These are phyloP conservation scores for Amborella trichopoda DNA, from an alignment of 164 flowering plant genomes.

Conservation along the genomic window DNA sequence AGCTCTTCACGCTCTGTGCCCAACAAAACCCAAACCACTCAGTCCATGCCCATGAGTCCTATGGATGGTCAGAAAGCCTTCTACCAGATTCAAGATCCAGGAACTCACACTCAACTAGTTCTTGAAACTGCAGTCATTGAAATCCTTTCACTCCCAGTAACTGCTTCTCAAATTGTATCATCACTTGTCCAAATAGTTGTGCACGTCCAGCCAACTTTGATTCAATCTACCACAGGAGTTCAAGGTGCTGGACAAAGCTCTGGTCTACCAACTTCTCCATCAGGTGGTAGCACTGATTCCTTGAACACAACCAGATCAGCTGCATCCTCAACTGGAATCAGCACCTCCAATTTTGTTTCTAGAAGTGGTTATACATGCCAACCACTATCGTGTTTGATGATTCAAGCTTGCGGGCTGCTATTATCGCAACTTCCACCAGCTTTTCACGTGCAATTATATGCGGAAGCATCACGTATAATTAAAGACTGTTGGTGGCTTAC, in stretches of 20 bases:
- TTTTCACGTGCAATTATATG: conserved; percentile 77
- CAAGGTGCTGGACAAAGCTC: conserved; percentile 57
- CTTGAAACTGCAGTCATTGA: conserved; percentile 95
- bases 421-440: conserved; percentile 94
- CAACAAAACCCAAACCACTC: conserved; percentile 44
- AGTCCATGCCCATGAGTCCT: conserved; percentile 35
- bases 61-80: conserved; percentile 74
- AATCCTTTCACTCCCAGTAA: conserved; percentile 78
- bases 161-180: conserved; percentile 76
- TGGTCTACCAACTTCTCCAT: conserved; percentile 84
- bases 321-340: conserved; percentile 59
- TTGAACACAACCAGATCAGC: conserved; percentile 60
- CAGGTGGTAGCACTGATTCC: conserved; percentile 95
- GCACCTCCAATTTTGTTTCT: conserved; percentile 62
- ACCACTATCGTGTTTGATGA: conserved; percentile 80
- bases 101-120: conserved; percentile 87
- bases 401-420: conserved; percentile 95
- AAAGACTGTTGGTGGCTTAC: conserved; percentile 95
- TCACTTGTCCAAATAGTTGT: conserved; percentile 85
- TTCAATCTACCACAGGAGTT: conserved; percentile 71
- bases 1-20: conserved; percentile 35
- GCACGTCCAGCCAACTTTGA: conserved; percentile 80
- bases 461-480: conserved; percentile 71
- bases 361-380: conserved; percentile 88
- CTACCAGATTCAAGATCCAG: conserved; percentile 95